phyloP scores from a whole-genome alignment of 495 filamentous ascomycete genomes.

The Tuber melanosporum region DNA sequence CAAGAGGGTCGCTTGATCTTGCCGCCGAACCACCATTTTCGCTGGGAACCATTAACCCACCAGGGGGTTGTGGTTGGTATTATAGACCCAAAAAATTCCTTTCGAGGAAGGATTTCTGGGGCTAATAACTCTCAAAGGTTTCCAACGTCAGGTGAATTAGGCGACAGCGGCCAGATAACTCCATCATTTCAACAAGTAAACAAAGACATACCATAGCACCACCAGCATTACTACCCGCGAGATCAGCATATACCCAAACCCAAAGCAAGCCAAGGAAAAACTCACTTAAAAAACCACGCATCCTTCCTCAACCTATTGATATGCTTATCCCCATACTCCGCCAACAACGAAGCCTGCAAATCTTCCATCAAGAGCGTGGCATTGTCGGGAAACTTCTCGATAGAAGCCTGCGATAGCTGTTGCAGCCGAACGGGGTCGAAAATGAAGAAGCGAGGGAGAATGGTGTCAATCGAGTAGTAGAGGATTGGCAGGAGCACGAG shows the following conservation, averaged over 20 bases:
- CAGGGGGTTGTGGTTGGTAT: too few species aligned
- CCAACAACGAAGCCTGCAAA: constrained; percentile 47
- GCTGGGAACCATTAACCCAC: neutral
- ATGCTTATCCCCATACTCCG: constrained; percentile 48
- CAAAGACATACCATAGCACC: constrained; percentile 57
- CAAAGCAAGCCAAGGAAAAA: constrained; percentile 9
- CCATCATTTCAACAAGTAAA: neutral
- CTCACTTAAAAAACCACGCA: constrained; percentile 63
- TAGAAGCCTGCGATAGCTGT: constrained; percentile 58
- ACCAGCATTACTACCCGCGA: constrained; percentile 58
- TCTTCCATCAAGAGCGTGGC: constrained; percentile 53
- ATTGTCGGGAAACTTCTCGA: constrained; percentile 62
- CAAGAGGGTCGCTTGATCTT: neutral
- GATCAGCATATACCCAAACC: constrained; percentile 20
- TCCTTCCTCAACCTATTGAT: constrained; percentile 52
- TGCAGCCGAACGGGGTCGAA: constrained; percentile 63
- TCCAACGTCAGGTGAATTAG: neutral
- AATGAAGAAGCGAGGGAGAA: constrained; percentile 69
- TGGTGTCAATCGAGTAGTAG: constrained; percentile 59
- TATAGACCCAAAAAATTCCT: neutral
- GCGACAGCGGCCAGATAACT: neutral
- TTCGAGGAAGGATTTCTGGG: neutral
- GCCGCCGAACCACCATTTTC: neutral
- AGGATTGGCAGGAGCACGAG: constrained; percentile 56
- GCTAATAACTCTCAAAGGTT: neutral